Evolutionary conservation across 495 filamentous ascomycete species (phyloP).

Genomic region (Aspergillus cavernicola): DNA sequence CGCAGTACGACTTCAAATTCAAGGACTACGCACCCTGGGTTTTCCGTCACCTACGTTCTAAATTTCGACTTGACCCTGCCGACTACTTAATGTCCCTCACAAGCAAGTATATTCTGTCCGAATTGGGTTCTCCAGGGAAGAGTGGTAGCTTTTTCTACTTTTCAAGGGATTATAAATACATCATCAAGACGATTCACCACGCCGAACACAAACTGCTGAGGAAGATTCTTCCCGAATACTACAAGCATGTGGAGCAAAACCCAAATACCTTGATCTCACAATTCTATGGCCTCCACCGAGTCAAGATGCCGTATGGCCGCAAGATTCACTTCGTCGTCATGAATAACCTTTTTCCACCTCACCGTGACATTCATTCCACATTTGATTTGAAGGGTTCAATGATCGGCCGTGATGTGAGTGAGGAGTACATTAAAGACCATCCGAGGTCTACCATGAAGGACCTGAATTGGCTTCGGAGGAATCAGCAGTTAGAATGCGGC

Average conservation of each 20-base stretch:
- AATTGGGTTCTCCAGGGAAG: slow-evolving; percentile 95
- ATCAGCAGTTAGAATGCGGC: slow-evolving; percentile 82
- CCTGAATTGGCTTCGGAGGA: slow-evolving; percentile 89
- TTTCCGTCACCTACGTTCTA: slow-evolving; percentile 85
- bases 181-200: slow-evolving; percentile 99
- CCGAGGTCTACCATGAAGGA: slow-evolving; percentile 95
- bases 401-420: slow-evolving; percentile 83
- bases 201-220: slow-evolving; percentile 92
- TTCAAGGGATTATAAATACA: slow-evolving; percentile 99
- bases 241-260: slow-evolving; percentile 85
- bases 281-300: slow-evolving; percentile 95
- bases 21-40: slow-evolving; percentile 99
- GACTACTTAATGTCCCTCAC: slow-evolving; percentile 98
- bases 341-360: slow-evolving; percentile 98
- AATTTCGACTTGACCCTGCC: slow-evolving; percentile 89
- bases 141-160: slow-evolving; percentile 99
- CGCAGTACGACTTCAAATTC: slow-evolving; percentile 99
- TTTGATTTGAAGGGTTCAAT: slow-evolving; percentile 99
- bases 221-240: slow-evolving; percentile 90
- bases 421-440: slow-evolving; percentile 82
- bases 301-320: slow-evolving; percentile 96
- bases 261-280: slow-evolving; percentile 96
- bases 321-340: slow-evolving; percentile 99
- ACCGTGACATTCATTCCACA: slow-evolving; percentile 94
- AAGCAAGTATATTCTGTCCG: slow-evolving; percentile 97